phyloP scores from a whole-genome alignment of 805 yeast species.

The Ogataea pignaliae region DNA sequence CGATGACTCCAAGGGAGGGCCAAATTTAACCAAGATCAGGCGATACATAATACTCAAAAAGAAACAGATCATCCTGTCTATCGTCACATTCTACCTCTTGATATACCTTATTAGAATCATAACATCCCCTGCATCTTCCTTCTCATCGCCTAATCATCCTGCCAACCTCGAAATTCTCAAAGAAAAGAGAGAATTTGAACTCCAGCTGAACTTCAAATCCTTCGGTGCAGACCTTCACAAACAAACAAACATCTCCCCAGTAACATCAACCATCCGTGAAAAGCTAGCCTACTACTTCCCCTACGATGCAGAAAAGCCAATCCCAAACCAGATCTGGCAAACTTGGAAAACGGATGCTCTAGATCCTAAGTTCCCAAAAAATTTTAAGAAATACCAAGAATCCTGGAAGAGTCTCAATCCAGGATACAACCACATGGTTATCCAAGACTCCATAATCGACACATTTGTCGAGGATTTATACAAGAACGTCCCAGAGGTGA shows the following conservation, averaged over 20 bases:
- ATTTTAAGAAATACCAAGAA: slow-evolving; percentile 44
- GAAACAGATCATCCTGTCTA: slow-evolving; percentile 4
- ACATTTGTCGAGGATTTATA: slow-evolving; percentile 54
- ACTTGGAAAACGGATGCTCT: slow-evolving; percentile 76
- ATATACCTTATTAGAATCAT: too few species aligned
- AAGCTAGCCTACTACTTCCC: slow-evolving; percentile 73
- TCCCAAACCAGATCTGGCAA: slow-evolving; percentile 88
- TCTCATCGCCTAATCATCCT: too few species aligned
- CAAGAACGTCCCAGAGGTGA: slow-evolving; percentile 69
- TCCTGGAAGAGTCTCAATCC: slow-evolving; percentile 65
- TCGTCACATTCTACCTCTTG: too few species aligned
- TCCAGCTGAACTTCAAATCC: slow-evolving; percentile 8
- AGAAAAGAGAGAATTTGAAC: too few species aligned
- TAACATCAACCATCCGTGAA: slow-evolving; percentile 35
- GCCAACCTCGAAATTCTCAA: too few species aligned
- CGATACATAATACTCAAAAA: background rate
- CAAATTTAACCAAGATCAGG: background rate
- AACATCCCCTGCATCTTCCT: too few species aligned
- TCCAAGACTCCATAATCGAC: slow-evolving; percentile 60
- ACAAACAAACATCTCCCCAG: slow-evolving; percentile 5
- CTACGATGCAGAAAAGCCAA: slow-evolving; percentile 56
- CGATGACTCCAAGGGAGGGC: slow-evolving; percentile 8
- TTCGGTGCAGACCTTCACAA: slow-evolving; percentile 6
- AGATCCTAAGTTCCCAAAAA: slow-evolving; percentile 52
- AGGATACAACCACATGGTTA: slow-evolving; percentile 63